A percentile compares a stretch with the other conserved stretches of the same genome.
Evolutionary conservation across 176 grass and related monocot genomes (phyloP).

Genomic region (bread wheat (Triticum aestivum)): IWGSC_CS_RefSeq_v2.1 NC_057807.1:709771232-709771731

Average conservation of each 20-base stretch:
- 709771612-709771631: constrained; percentile 88
- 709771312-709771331: neutral
- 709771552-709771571: constrained; percentile 86
- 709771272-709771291: constrained; percentile 15
- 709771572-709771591: constrained; percentile 75
- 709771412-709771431: neutral
- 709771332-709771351: neutral
- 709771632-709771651: constrained; percentile 41
- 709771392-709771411: constrained; percentile 40
- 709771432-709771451: neutral
- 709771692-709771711: neutral
- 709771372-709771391: neutral
- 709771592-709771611: constrained; percentile 66
- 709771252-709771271: constrained; percentile 1
- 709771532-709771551: constrained; percentile 79
- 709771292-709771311: neutral
- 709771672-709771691: neutral
- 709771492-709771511: constrained; percentile 32
- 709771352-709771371: neutral
- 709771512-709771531: constrained; percentile 42
- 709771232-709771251: constrained; percentile 12
- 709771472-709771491: neutral
- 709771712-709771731: constrained; percentile 72
- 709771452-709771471: neutral
- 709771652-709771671: neutral